phyloP scores from a whole-genome alignment of 768 basidiomycete genomes.

The Hygrophorus pudorinus region DNA sequence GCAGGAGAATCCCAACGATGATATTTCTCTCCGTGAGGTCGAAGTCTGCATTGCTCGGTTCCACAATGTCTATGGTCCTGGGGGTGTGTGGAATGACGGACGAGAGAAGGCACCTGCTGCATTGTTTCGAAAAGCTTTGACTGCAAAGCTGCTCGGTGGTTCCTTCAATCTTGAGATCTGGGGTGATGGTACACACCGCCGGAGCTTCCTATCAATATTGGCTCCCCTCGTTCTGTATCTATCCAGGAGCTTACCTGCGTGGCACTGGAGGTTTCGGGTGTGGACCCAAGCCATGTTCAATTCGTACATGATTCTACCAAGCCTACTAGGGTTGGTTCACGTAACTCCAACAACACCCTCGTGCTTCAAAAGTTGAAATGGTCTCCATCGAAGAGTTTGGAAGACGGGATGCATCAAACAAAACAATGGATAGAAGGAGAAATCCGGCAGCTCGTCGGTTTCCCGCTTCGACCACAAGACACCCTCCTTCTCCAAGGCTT shows the following conservation, averaged over 20 bases:
- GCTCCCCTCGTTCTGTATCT: slow-evolving; percentile 33
- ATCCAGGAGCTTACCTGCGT: slow-evolving; percentile 33
- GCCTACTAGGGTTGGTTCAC: slow-evolving; percentile 37
- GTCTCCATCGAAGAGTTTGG: slow-evolving; percentile 29
- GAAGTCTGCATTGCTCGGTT: too few species aligned
- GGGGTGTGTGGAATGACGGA: too few species aligned
- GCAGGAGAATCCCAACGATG: slow-evolving; percentile 21
- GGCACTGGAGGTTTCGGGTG: slow-evolving; percentile 23
- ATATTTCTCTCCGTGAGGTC: slow-evolving; percentile 35
- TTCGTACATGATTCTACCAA: slow-evolving; percentile 20
- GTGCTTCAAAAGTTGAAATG: slow-evolving; percentile 26
- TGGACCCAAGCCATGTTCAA: slow-evolving; percentile 17
- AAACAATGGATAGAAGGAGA: slow-evolving; percentile 36
- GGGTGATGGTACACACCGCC: slow-evolving; percentile 42
- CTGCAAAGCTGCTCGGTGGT: slow-evolving; percentile 16
- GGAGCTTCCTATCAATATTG: slow-evolving; percentile 52
- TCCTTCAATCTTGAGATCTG: slow-evolving; percentile 37
- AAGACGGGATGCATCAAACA: slow-evolving; percentile 38
- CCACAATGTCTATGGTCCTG: too few species aligned
- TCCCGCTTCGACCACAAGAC: neutral
- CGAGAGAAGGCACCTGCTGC: slow-evolving; percentile 53
- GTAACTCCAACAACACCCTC: slow-evolving; percentile 43
- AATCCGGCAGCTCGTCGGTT: slow-evolving; percentile 13
- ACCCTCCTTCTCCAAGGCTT: slow-evolving; percentile 14
- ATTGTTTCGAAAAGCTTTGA: slow-evolving; percentile 41